These are phyloP conservation scores for Chaetomidium leptoderma DNA, from an alignment of 495 filamentous ascomycete genomes.

Conservation along the genomic window DNA sequence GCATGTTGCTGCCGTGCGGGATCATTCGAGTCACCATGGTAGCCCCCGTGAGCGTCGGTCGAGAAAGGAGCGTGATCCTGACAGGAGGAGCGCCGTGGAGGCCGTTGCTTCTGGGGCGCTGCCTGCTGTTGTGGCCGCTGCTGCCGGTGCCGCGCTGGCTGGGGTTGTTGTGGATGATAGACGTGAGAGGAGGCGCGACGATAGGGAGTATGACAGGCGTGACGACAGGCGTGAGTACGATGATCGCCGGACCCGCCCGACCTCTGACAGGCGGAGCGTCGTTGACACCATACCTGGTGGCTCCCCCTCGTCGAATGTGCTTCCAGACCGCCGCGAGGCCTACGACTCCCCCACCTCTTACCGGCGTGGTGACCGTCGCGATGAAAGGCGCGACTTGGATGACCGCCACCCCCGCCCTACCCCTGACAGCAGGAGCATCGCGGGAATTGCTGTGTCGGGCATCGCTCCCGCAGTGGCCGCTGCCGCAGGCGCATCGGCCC, in stretches of 20 bases:
- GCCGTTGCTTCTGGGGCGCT: constrained; percentile 8
- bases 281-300: not conserved
- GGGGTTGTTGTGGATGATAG: not conserved
- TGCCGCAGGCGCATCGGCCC: not conserved
- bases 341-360: not conserved
- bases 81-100: constrained; percentile 17
- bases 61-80: constrained; percentile 7
- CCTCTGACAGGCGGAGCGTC: constrained; percentile 11
- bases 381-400: constrained; percentile 21
- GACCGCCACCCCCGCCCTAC: constrained; percentile 11
- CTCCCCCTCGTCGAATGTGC: not conserved
- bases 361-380: not conserved
- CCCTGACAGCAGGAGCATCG: not conserved
- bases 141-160: constrained; percentile 47
- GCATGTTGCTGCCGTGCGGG: constrained; percentile 14
- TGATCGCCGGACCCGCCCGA: constrained; percentile 11
- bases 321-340: not conserved
- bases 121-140: constrained; percentile 27
- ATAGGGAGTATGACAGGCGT: constrained; percentile 15
- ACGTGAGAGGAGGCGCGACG: constrained; percentile 23
- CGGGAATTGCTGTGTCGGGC: not conserved
- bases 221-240: constrained; percentile 26
- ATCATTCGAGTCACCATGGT: not conserved
- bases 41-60: constrained; percentile 7
- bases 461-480: constrained; percentile 10